phyloP scores from a whole-genome alignment of 345 rosid genomes.

The Moricandia moricandioides region DNA sequence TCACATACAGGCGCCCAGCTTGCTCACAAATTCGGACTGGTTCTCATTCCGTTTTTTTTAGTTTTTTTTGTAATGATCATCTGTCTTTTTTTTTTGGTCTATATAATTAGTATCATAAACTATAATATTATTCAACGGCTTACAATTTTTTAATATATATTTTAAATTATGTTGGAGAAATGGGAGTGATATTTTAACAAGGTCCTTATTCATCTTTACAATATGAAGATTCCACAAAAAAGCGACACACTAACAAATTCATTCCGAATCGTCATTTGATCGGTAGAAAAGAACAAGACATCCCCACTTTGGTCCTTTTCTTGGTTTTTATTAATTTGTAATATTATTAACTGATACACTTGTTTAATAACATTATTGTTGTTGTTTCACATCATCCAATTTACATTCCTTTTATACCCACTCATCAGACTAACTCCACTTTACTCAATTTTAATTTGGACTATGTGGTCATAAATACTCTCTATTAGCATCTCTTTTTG shows the following conservation, averaged over 20 bases:
- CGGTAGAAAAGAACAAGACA: neutral
- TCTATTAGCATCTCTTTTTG: neutral
- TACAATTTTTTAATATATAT: neutral
- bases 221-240: neutral
- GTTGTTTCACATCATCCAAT: slow-evolving; percentile 20
- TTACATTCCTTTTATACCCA: neutral
- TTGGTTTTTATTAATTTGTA: neutral
- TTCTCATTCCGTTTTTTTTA: neutral
- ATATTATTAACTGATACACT: neutral
- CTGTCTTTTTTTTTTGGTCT: neutral
- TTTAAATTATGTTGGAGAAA: neutral
- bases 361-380: slow-evolving; percentile 18
- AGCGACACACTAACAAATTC: slow-evolving; percentile 8
- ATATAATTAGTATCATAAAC: neutral
- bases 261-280: neutral
- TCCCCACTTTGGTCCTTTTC: neutral
- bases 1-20: slow-evolving; percentile 34
- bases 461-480: neutral
- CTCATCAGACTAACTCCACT: neutral
- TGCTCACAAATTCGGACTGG: slow-evolving; percentile 49
- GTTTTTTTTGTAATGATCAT: too few relatives aligned
- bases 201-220: neutral
- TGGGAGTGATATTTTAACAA: neutral
- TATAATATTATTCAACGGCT: slow-evolving; percentile 4
- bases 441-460: neutral